Evolutionary conservation across 495 filamentous ascomycete species (phyloP).

Genomic region (Tuber melanosporum): DNA sequence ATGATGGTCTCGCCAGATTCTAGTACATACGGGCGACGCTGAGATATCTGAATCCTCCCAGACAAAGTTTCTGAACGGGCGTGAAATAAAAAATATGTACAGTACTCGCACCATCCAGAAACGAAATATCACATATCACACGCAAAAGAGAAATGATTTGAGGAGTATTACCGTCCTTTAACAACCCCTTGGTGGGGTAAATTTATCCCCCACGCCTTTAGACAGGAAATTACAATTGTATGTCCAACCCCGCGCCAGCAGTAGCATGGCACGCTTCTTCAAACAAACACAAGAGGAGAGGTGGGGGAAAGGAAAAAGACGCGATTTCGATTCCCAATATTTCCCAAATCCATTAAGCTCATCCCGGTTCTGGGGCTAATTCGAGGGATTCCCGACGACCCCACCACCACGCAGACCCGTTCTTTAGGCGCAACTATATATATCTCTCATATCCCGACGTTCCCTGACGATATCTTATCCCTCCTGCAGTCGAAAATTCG

Average conservation of each 20-base stretch:
- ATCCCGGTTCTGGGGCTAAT: background rate
- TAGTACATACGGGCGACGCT: slow-evolving; percentile 30
- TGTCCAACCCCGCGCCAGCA: too few relatives aligned
- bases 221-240: background rate
- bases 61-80: too few relatives aligned
- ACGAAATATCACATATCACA: slow-evolving; percentile 36
- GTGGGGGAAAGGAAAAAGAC: background rate
- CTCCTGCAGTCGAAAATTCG: too few relatives aligned
- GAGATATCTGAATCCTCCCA: slow-evolving; percentile 48
- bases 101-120: slow-evolving; percentile 22
- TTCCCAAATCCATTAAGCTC: background rate
- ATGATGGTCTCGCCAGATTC: background rate
- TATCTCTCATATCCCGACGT: background rate
- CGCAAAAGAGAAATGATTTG: background rate
- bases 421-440: background rate
- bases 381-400: background rate
- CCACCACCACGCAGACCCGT: background rate
- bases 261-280: too few relatives aligned
- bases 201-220: background rate
- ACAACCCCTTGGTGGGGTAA: background rate
- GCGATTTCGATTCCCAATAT: background rate
- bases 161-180: background rate
- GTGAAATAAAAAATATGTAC: too few relatives aligned
- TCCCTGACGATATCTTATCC: background rate
- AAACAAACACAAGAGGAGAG: background rate